These are phyloP conservation scores for Dactylonectria macrodidyma DNA, from an alignment of 2,329 filamentous ascomycete species.

Conservation along the genomic window DNA sequence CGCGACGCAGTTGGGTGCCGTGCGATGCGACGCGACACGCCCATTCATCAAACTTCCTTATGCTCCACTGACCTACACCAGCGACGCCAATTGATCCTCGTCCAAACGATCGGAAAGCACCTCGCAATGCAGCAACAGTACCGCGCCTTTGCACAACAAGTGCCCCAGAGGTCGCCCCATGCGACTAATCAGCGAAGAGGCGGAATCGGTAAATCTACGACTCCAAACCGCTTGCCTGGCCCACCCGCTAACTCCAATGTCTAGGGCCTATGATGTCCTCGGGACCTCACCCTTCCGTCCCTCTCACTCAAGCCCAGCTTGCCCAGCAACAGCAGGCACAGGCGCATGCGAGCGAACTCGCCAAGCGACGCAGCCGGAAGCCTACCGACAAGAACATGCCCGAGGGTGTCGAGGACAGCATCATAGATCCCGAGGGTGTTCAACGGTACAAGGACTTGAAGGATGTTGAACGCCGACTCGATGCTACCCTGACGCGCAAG, in stretches of 20 bases:
- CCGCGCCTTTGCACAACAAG: conserved; percentile 66
- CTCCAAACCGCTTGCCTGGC: conserved; percentile 11
- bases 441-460: conserved; percentile 86
- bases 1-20: conserved; percentile 18
- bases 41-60: conserved; percentile 22
- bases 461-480: conserved; percentile 88
- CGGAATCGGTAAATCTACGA: conserved; percentile 63
- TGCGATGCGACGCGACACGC: conserved; percentile 49
- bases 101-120: neutral
- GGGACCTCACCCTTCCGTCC: conserved; percentile 65
- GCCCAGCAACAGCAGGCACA: conserved; percentile 66
- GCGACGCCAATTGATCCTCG: conserved; percentile 31
- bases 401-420: conserved; percentile 86
- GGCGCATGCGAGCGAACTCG: conserved; percentile 73
- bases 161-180: conserved; percentile 65
- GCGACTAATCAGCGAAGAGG: conserved; percentile 64
- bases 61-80: conserved; percentile 14
- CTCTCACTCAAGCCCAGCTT: conserved; percentile 69
- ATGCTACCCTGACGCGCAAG: conserved; percentile 95
- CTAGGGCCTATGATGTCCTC: conserved; percentile 71
- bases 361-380: conserved; percentile 87
- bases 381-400: conserved; percentile 96
- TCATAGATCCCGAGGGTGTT: conserved; percentile 83
- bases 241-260: conserved; percentile 29
- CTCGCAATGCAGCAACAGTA: conserved; percentile 67